Conservation (phyloP, 2,329 filamentous ascomycete species). For the Orbilia brochopaga region DNA sequence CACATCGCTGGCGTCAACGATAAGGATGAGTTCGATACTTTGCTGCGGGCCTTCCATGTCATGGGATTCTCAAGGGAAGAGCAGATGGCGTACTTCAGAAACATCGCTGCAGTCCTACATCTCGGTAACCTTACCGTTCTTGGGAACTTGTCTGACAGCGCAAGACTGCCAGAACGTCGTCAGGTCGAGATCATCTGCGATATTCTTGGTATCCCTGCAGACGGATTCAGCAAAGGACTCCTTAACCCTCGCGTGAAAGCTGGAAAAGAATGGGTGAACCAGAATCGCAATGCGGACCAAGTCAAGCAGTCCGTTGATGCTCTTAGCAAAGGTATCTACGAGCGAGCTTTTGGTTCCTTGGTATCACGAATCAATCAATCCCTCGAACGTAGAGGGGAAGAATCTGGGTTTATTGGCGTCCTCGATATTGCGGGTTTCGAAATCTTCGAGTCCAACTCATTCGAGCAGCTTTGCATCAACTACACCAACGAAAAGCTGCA, state of each 20-base stretch:
- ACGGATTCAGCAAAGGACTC: conserved; percentile 84
- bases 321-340: conserved; percentile 94
- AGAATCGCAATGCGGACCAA: conserved; percentile 96
- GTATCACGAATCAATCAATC: conserved; percentile 90
- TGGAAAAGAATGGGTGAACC: conserved; percentile 96
- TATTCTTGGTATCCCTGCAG: conserved; percentile 80
- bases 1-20: conserved; percentile 90
- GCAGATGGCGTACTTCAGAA: conserved; percentile 80
- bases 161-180: conserved; percentile 77
- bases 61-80: conserved; percentile 92
- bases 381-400: conserved; percentile 86
- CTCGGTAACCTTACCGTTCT: conserved; percentile 88
- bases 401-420: conserved; percentile 95
- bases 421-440: conserved; percentile 99
- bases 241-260: conserved; percentile 94
- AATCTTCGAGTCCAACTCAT: conserved; percentile 95
- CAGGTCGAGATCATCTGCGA: conserved; percentile 78
- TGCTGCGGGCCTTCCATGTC: conserved; percentile 90
- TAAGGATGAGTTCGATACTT: conserved; percentile 81
- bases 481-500: conserved; percentile 99
- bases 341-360: conserved; percentile 90
- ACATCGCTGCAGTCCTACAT: conserved; percentile 88
- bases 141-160: conserved; percentile 73
- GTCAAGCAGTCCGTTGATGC: conserved; percentile 89
- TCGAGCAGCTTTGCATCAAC: conserved; percentile 98